Conservation (phyloP, 495 filamentous ascomycete species). For the Copromyces sp. region DNA sequence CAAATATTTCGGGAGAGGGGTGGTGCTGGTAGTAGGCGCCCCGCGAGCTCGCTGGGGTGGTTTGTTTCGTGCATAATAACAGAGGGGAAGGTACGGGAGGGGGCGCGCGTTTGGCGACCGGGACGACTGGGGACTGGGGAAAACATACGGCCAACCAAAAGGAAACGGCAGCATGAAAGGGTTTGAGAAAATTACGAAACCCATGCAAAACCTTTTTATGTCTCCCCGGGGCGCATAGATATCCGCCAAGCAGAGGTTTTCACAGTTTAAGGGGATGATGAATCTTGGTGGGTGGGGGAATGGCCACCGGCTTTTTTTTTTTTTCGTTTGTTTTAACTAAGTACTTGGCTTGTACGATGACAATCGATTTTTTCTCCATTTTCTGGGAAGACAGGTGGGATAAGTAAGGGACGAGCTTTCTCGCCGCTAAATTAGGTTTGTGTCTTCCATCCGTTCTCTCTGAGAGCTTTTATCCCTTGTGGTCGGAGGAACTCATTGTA, state of each 20-base stretch:
- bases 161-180: not conserved
- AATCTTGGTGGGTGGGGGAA: not conserved
- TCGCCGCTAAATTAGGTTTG: not conserved
- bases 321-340: not conserved
- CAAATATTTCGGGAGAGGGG: not conserved
- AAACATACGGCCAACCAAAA: not conserved
- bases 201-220: not conserved
- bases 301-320: not conserved
- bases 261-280: not conserved
- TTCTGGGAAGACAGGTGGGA: not conserved
- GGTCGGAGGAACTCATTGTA: not conserved
- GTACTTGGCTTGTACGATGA: not conserved
- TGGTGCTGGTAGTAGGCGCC: not conserved
- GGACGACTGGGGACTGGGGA: not conserved
- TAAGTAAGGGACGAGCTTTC: not conserved
- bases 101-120: not conserved
- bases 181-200: not conserved
- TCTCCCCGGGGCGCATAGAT: not conserved
- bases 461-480: not conserved
- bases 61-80: not conserved
- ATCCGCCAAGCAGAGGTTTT: not conserved
- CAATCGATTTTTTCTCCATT: not conserved
- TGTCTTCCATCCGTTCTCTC: not conserved
- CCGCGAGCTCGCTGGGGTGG: not conserved
- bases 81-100: not conserved